Evolutionary conservation across 352 stramenopile species (phyloP).

Genomic region (Phytopythium delawarense): DNA sequence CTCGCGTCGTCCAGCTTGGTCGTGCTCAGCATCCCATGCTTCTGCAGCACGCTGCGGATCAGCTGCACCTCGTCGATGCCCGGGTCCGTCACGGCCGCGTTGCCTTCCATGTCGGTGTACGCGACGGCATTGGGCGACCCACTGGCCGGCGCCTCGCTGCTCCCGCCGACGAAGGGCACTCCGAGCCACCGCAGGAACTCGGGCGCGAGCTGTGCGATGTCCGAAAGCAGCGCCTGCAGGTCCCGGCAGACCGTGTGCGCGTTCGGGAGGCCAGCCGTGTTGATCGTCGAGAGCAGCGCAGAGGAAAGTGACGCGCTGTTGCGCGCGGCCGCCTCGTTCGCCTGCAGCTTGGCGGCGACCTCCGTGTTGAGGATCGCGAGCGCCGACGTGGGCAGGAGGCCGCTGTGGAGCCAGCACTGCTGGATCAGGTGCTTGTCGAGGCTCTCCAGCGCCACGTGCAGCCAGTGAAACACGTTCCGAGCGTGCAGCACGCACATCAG

Average conservation of each 20-base stretch:
- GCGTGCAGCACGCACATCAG: conserved; percentile 53
- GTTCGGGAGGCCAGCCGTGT: conserved; percentile 26
- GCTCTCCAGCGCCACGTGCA: conserved; percentile 69
- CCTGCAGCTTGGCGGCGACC: conserved; percentile 12
- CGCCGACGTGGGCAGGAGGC: conserved; percentile 57
- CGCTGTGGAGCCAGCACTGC: conserved; percentile 69
- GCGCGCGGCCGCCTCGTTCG: conserved; percentile 3
- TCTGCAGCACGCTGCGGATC: conserved; percentile 77
- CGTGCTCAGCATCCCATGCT: conserved; percentile 68
- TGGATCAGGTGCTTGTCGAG: conserved; percentile 68
- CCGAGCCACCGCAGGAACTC: conserved; percentile 76
- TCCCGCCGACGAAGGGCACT: conserved; percentile 13
- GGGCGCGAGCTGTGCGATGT: conserved; percentile 56
- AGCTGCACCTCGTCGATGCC: conserved; percentile 83
- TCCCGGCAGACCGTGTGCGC: conserved; percentile 44
- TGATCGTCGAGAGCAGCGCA: conserved; percentile 5
- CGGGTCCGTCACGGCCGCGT: conserved; percentile 69
- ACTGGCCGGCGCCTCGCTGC: neutral
- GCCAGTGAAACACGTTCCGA: conserved; percentile 84
- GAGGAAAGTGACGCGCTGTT: conserved; percentile 5
- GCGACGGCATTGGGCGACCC: conserved; percentile 53
- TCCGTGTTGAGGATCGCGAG: conserved; percentile 57
- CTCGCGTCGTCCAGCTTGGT: conserved; percentile 59
- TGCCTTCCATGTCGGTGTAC: conserved; percentile 71
- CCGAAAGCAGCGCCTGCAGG: conserved; percentile 50